A percentile compares a stretch with the other conserved stretches of the same genome.
These are phyloP conservation scores for Lathyrus aphaca DNA, from an alignment of 306 rosid genomes.

Conservation along the genomic window DNA sequence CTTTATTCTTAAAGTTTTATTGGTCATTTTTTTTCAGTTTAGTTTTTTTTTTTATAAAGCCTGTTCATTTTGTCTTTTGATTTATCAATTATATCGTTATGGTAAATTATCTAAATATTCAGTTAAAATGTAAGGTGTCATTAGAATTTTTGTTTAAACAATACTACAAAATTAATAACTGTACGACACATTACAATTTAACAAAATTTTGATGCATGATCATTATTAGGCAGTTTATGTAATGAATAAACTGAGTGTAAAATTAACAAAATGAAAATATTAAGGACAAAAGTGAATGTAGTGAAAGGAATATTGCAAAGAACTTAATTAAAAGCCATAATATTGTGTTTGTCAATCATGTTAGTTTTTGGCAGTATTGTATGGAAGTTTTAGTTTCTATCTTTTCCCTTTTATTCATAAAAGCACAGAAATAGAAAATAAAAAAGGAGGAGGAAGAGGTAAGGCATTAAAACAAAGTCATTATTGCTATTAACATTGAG, in stretches of 20 bases:
- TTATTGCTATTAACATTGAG: neutral
- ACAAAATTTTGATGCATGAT: slow-evolving; percentile 13
- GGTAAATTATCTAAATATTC: slow-evolving; percentile 12
- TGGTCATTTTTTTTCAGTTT: neutral
- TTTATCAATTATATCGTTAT: slow-evolving; percentile 5
- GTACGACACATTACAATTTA: neutral
- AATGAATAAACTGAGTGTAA: slow-evolving; percentile 24
- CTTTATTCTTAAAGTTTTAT: neutral
- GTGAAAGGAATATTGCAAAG: slow-evolving; percentile 7
- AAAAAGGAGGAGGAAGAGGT: neutral
- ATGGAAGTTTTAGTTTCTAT: slow-evolving; percentile 2
- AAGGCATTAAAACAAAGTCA: neutral
- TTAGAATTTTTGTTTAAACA: neutral
- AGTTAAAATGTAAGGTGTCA: slow-evolving; percentile 2
- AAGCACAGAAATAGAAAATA: slow-evolving; percentile 2
- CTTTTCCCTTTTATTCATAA: slow-evolving; percentile 2
- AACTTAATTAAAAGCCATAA: neutral
- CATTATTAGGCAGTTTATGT: slow-evolving; percentile 12
- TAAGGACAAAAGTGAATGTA: slow-evolving; percentile 1
- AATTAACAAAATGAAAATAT: slow-evolving; percentile 13
- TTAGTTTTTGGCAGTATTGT: slow-evolving; percentile 9
- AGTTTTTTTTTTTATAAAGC: neutral
- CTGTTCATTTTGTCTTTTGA: neutral
- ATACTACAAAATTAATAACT: slow-evolving; percentile 4
- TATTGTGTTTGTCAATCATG: neutral